Conservation (phyloP, 805 yeast genomes). For the Barnettozyma botsteinii region DNA sequence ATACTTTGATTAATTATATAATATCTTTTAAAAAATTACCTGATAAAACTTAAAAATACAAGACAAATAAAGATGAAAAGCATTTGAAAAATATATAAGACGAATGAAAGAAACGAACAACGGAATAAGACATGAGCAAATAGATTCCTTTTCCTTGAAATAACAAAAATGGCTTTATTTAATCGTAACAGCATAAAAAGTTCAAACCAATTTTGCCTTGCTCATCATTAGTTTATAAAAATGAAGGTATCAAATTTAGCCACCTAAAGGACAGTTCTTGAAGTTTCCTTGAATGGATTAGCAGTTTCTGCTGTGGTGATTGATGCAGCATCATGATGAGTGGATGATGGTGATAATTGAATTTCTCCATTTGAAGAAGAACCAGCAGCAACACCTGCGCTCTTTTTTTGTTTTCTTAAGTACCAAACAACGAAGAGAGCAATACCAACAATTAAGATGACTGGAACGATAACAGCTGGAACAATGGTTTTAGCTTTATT, state of each 20-base stretch:
- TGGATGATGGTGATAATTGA: constrained; percentile 23
- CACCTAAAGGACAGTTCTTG: constrained; percentile 24
- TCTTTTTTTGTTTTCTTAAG: constrained; percentile 25
- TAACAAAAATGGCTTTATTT: background rate
- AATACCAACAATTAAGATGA: constrained; percentile 29
- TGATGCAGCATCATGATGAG: constrained; percentile 16
- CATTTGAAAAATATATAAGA: constrained; percentile 3
- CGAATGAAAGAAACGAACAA: constrained; percentile 6
- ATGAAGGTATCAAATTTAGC: background rate
- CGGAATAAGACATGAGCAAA: background rate
- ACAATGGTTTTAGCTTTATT: constrained; percentile 30
- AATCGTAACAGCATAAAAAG: background rate
- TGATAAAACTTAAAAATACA: background rate
- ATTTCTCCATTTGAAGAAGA: constrained; percentile 15
- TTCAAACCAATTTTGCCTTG: too few relatives aligned
- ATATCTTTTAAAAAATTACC: background rate
- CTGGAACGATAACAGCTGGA: constrained; percentile 41
- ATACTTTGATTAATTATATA: background rate
- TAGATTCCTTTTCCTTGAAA: background rate
- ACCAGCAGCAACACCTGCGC: constrained; percentile 1
- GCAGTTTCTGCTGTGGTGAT: constrained; percentile 23
- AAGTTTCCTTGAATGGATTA: constrained; percentile 26
- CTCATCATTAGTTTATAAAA: background rate
- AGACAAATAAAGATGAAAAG: background rate
- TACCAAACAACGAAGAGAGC: constrained; percentile 29